A percentile compares a stretch with the other conserved stretches of the same genome.
phyloP scores from a whole-genome alignment of 169 alveolate species.

The Besnoitia besnoiti region DNA sequence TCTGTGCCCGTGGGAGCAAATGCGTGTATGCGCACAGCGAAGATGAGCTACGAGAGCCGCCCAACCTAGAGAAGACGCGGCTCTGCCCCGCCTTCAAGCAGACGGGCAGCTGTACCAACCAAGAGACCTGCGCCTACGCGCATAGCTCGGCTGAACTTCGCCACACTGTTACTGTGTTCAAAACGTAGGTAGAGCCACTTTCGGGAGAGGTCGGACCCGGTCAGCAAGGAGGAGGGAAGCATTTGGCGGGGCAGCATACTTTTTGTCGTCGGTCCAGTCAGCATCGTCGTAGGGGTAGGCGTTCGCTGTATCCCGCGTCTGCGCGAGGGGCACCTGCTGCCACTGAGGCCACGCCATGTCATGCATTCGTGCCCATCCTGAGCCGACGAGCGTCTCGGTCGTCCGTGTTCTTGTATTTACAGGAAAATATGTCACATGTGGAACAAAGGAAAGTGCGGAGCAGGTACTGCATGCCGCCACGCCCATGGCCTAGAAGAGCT shows the following conservation, averaged over 20 bases:
- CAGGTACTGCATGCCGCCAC: conserved; percentile 49
- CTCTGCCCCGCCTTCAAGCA: conserved; percentile 30
- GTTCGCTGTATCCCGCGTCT: too few species aligned
- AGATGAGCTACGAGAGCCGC: conserved; percentile 1
- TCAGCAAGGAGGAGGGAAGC: too few species aligned
- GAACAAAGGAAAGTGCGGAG: conserved; percentile 53
- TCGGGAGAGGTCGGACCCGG: background rate
- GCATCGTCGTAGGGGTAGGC: too few species aligned
- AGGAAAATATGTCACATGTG: conserved; percentile 46
- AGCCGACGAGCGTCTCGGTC: background rate
- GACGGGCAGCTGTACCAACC: conserved; percentile 15
- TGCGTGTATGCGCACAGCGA: conserved; percentile 30
- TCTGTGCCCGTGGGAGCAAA: conserved; percentile 15
- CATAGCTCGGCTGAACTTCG: conserved; percentile 34
- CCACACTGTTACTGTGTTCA: conserved; percentile 27
- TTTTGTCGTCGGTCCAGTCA: too few species aligned
- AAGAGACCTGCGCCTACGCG: conserved; percentile 39
- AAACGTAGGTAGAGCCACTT: conserved; percentile 20
- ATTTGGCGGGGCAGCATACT: too few species aligned
- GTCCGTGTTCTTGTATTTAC: background rate
- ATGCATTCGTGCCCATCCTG: too few species aligned
- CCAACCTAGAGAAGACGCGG: conserved; percentile 35
- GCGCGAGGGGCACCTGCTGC: too few species aligned
- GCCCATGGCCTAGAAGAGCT: conserved; percentile 49
- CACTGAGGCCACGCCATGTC: too few species aligned